phyloP scores from a whole-genome alignment of 2,329 filamentous ascomycete species.

The Penicillium hordei region DNA sequence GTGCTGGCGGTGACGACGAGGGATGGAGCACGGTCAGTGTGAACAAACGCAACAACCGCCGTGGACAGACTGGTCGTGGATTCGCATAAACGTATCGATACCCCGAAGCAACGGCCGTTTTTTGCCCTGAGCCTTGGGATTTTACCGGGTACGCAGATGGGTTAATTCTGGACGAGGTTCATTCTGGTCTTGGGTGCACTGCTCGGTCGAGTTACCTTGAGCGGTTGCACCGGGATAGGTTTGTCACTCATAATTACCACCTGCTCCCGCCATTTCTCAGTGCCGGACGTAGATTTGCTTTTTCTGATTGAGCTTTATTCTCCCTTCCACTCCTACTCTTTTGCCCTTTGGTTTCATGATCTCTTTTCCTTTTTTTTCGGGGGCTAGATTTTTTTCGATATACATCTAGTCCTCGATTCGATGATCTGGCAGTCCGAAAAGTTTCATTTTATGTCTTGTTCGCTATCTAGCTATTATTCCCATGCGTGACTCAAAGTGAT shows the following conservation, averaged over 20 bases:
- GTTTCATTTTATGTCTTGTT: conserved; percentile 31
- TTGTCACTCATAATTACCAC: conserved; percentile 10
- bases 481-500: conserved; percentile 36
- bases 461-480: conserved; percentile 35
- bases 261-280: neutral
- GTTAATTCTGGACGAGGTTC: conserved; percentile 7
- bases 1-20: conserved; percentile 42
- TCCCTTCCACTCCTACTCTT: conserved; percentile 14
- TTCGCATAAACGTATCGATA: conserved; percentile 43
- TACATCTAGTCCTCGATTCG: conserved; percentile 35
- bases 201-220: conserved; percentile 2
- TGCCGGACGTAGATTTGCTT: conserved; percentile 9
- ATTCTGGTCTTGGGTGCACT: neutral
- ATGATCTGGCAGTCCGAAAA: conserved; percentile 41
- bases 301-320: conserved; percentile 15
- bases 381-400: conserved; percentile 31
- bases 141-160: conserved; percentile 13
- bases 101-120: conserved; percentile 25
- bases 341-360: conserved; percentile 31
- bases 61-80: conserved; percentile 40
- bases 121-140: conserved; percentile 9
- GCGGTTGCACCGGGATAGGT: neutral
- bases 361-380: conserved; percentile 27
- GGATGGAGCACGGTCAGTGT: conserved; percentile 51
- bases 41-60: conserved; percentile 47